Evolutionary conservation across 306 rosid genomes (phyloP).

Genomic region (Fragaria ananassa): DNA sequence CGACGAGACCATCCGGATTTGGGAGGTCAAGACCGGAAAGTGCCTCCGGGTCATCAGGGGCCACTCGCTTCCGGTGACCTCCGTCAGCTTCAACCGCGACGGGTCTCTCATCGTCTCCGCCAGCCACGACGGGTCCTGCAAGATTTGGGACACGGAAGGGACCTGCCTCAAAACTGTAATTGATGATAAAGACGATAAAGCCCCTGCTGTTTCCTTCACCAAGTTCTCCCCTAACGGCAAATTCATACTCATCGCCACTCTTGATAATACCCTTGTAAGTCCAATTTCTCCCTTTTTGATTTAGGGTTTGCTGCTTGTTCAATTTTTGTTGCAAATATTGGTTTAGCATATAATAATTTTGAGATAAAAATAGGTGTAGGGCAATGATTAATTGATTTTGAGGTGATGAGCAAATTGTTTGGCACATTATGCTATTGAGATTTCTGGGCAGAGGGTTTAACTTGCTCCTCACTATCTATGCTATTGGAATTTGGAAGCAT

Average conservation of each 20-base stretch:
- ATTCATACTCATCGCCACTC: constrained; percentile 87
- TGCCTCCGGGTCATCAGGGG: constrained; percentile 56
- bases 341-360: background rate
- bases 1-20: constrained; percentile 72
- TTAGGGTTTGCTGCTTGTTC: background rate
- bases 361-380: background rate
- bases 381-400: background rate
- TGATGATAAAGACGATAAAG: constrained; percentile 46
- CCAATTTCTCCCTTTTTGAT: background rate
- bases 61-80: constrained; percentile 78
- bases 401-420: background rate
- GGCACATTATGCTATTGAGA: background rate
- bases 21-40: constrained; percentile 93
- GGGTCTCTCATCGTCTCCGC: constrained; percentile 83
- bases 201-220: constrained; percentile 72
- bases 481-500: background rate
- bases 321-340: background rate
- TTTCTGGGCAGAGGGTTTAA: background rate
- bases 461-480: background rate
- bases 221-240: constrained; percentile 94
- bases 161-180: constrained; percentile 58
- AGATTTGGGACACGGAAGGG: constrained; percentile 89
- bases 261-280: constrained; percentile 83
- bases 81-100: constrained; percentile 82
- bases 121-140: constrained; percentile 89